phyloP scores from a whole-genome alignment of 169 alveolate genomes.

The Babesia ovata region DNA sequence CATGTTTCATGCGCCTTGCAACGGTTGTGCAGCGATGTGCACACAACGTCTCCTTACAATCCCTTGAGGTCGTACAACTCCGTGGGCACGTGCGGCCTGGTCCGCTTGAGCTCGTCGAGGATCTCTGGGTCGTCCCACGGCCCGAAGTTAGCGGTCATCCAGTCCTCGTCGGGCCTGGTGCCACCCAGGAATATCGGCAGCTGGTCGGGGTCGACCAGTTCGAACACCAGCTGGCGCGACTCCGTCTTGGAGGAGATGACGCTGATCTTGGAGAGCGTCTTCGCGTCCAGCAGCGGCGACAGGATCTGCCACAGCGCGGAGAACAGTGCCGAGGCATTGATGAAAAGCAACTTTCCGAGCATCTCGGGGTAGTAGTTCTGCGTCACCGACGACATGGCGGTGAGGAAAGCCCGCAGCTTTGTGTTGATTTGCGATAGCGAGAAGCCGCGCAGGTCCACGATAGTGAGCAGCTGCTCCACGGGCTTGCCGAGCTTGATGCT shows the following conservation, averaged over 20 bases:
- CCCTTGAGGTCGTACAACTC: conserved; percentile 48
- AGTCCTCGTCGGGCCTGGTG: conserved; percentile 61
- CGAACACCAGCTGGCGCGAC: conserved; percentile 53
- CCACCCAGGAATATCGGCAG: conserved; percentile 77
- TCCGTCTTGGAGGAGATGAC: conserved; percentile 79
- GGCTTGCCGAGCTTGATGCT: conserved; percentile 24
- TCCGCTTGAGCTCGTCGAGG: conserved; percentile 35
- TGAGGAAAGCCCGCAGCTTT: conserved; percentile 64
- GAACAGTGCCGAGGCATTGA: conserved; percentile 89
- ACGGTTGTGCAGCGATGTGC: not conserved
- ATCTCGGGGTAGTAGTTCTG: conserved; percentile 92
- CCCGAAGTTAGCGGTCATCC: conserved; percentile 53
- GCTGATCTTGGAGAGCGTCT: conserved; percentile 86
- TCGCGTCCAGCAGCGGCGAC: conserved; percentile 87
- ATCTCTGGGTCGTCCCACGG: conserved; percentile 67
- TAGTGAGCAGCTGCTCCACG: conserved; percentile 70
- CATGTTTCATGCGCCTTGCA: not conserved
- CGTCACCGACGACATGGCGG: conserved; percentile 79
- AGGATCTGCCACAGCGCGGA: conserved; percentile 87
- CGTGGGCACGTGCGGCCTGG: conserved; percentile 50
- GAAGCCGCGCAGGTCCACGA: conserved; percentile 75
- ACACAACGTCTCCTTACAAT: not conserved
- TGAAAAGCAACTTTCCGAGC: conserved; percentile 86
- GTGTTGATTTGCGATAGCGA: conserved; percentile 66
- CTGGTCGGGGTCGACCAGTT: conserved; percentile 74